A percentile compares a stretch with the other conserved stretches of the same genome.
These are phyloP conservation scores for Aspergillus puulaauensis DNA, from an alignment of 2,329 filamentous ascomycete species.

Conservation along the genomic window DNA sequence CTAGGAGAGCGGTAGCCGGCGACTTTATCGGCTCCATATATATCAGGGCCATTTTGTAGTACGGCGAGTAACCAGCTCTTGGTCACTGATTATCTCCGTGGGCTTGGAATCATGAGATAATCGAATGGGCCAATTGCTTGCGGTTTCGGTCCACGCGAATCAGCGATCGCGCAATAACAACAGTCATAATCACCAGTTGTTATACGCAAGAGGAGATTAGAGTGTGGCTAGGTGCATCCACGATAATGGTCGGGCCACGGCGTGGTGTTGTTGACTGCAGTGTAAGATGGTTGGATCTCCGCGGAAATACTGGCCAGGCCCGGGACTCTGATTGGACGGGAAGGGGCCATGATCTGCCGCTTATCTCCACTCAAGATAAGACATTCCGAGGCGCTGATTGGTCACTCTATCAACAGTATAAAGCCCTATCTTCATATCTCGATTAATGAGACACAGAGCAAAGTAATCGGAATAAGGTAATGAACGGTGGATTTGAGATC, in stretches of 20 bases:
- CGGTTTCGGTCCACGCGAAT: conserved; percentile 5
- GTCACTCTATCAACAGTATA: background rate
- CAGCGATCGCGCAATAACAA: conserved; percentile 14
- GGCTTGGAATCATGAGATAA: conserved; percentile 13
- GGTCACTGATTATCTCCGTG: conserved; percentile 13
- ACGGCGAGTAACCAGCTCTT: conserved; percentile 4
- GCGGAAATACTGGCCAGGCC: conserved; percentile 7
- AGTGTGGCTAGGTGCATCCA: background rate
- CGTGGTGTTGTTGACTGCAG: background rate
- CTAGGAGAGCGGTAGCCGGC: background rate
- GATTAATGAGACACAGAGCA: background rate
- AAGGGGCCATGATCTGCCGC: conserved; percentile 1
- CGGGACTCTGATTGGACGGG: conserved; percentile 1
- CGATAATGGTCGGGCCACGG: background rate
- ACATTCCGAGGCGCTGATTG: conserved; percentile 3
- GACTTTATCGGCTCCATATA: conserved; percentile 4
- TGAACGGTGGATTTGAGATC: background rate
- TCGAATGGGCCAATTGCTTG: conserved; percentile 15
- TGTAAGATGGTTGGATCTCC: background rate
- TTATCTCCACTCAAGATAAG: conserved; percentile 6
- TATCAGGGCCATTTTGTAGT: background rate
- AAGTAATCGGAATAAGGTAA: background rate
- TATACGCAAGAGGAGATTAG: background rate
- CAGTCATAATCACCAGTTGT: background rate
- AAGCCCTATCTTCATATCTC: background rate